A percentile compares a stretch with the other conserved stretches of the same genome.
phyloP scores from a whole-genome alignment of 768 basidiomycete genomes.

The Psilocybe cubensis region DNA sequence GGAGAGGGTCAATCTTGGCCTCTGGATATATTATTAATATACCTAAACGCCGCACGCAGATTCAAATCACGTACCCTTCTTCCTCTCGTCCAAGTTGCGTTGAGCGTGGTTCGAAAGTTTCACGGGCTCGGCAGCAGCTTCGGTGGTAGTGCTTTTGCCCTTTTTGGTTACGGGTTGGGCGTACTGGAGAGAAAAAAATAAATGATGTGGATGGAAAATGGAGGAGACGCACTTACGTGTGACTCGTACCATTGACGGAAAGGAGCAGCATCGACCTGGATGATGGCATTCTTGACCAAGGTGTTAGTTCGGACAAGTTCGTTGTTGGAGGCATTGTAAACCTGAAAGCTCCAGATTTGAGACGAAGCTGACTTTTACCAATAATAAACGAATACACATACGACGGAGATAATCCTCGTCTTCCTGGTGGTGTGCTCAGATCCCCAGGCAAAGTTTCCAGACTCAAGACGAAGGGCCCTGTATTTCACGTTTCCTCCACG shows the following conservation, averaged over 20 bases:
- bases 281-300: slow-evolving; percentile 94
- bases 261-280: slow-evolving; percentile 97
- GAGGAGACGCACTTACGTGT: slow-evolving; percentile 86
- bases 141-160: slow-evolving; percentile 64
- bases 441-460: slow-evolving; percentile 99
- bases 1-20: slow-evolving; percentile 88
- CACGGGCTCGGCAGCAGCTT: slow-evolving; percentile 57
- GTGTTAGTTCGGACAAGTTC: slow-evolving; percentile 99
- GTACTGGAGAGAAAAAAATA: slow-evolving; percentile 59
- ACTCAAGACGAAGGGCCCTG: slow-evolving; percentile 94
- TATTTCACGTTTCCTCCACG: slow-evolving; percentile 96
- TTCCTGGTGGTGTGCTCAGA: slow-evolving; percentile 94
- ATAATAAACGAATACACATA: slow-evolving; percentile 46
- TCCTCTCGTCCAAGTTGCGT: slow-evolving; percentile 85
- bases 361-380: slow-evolving; percentile 3
- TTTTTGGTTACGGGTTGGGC: slow-evolving; percentile 94
- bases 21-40: slow-evolving; percentile 43
- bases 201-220: neutral
- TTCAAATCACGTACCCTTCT: slow-evolving; percentile 67
- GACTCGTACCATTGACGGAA: slow-evolving; percentile 99
- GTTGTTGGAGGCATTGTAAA: slow-evolving; percentile 99
- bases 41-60: neutral
- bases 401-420: slow-evolving; percentile 95
- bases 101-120: slow-evolving; percentile 92
- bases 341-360: slow-evolving; percentile 44